phyloP scores from a whole-genome alignment of 164 flowering plant genomes.

The Annona squamosa region DNA sequence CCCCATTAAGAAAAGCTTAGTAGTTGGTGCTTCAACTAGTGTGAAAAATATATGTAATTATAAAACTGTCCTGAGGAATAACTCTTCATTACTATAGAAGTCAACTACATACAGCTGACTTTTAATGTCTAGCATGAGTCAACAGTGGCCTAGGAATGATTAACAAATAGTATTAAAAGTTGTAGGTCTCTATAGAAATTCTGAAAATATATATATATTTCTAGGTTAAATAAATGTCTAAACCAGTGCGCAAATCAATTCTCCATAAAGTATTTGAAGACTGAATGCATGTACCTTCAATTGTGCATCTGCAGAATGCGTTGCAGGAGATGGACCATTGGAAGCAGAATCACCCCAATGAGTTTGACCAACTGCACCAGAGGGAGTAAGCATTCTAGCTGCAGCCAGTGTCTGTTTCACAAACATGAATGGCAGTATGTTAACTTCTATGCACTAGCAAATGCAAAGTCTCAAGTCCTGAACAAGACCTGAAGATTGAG shows the following conservation, averaged over 20 bases:
- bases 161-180: not conserved
- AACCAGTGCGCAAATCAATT: too few relatives aligned
- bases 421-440: not conserved
- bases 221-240: too few relatives aligned
- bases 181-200: too few relatives aligned
- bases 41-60: too few relatives aligned
- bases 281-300: conserved; percentile 49
- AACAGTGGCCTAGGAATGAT: not conserved
- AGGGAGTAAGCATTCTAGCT: conserved; percentile 91
- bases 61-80: too few relatives aligned
- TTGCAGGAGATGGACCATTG: conserved; percentile 62
- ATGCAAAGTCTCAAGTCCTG: not conserved
- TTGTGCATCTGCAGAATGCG: conserved; percentile 96
- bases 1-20: too few relatives aligned
- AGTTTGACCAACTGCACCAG: conserved; percentile 85
- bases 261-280: not conserved
- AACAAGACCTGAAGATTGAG: conserved; percentile 87
- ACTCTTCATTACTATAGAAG: too few relatives aligned
- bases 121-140: too few relatives aligned
- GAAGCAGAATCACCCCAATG: conserved; percentile 91
- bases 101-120: too few relatives aligned
- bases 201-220: too few relatives aligned
- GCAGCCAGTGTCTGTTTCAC: conserved; percentile 88
- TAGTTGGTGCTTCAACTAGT: too few relatives aligned
- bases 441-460: not conserved